Base-by-base conservation (phyloP, 1,139 yeast species). In the Waltiozyma solani region DNA sequence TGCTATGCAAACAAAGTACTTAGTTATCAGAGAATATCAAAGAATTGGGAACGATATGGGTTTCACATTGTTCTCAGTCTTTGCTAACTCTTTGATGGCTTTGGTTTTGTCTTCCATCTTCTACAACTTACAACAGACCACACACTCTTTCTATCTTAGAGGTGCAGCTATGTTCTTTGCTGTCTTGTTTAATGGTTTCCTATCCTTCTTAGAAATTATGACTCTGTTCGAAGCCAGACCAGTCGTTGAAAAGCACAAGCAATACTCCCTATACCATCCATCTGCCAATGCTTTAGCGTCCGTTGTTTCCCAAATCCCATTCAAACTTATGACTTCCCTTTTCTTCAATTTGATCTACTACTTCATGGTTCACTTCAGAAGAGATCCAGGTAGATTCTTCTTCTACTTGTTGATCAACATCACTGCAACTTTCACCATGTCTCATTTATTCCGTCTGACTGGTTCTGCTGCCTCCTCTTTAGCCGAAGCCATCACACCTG, bases 131-230 rank as follows among this genome's bases (percentile, higher is more conserved):
- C 59, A 56, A 4, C 50, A 56, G 4, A 57, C 54, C 20, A 71
- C 83, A 0, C 60, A 64, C 1, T 71, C 83, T 2, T 79, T 83
- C 57, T 81, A 72, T 55, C 69, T 64, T 47, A 70, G 95, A 52
- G 76, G 82, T 47, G 80, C 89, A 20, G 70, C 82, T 21, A 60
- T 85, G 64, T 85, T 83, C 63, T 82, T 82, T 56, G 83, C 93
- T 36, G 72, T 81, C 37, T 66, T 84, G 52, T 82, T 79, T 61
- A 82, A 83, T 57, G 85, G 89, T 15, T 79, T 84, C 59, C 66
- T 83, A 17, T 80, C 87, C 17, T 63, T 82, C 49, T 66, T 83
- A 56, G 94, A 84, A 59, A 76, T 84, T 47, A 71, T 80, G 62
- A 62, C 83, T 8, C 60, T 81, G 40, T 74, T 68, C 48, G 87